Conservation (phyloP, 768 basidiomycete genomes). For the Phlegmacium glaucopus region DNA sequence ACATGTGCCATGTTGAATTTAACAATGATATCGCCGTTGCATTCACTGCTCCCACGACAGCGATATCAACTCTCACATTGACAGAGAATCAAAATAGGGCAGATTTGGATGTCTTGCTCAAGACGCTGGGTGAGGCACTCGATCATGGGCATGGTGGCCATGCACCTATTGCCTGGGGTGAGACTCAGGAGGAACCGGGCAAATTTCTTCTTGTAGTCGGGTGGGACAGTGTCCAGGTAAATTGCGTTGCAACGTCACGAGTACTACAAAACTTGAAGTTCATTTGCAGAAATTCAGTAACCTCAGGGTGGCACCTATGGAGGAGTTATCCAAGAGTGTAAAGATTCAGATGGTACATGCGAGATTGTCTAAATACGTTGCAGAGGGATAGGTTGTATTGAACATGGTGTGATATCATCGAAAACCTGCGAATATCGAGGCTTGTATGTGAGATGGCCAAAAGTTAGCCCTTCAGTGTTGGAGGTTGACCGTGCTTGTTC, state of each 20-base stretch:
- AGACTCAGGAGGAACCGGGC: conserved; percentile 3
- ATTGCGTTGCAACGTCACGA: neutral
- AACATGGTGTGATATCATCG: neutral
- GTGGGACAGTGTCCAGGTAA: conserved; percentile 9
- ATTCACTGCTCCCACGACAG: conserved; percentile 10
- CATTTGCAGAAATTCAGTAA: neutral
- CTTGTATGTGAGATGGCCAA: neutral
- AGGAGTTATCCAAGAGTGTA: neutral
- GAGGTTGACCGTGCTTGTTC: neutral
- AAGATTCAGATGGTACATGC: neutral
- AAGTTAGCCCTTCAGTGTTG: neutral
- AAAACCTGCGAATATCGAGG: neutral
- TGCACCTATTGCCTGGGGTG: conserved; percentile 8
- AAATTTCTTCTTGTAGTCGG: conserved; percentile 7
- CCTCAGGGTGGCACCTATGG: neutral
- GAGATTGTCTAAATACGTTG: neutral
- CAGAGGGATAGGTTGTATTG: neutral
- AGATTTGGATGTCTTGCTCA: neutral
- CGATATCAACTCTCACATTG: conserved; percentile 7
- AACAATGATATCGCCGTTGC: conserved; percentile 8
- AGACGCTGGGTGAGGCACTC: neutral
- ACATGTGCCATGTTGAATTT: conserved; percentile 16
- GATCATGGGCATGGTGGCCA: neutral
- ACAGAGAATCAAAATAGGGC: conserved; percentile 1
- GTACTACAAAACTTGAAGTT: neutral